Evolutionary conservation across 805 yeast genomes (phyloP).

Genomic region (Barnettozyma salicaria): DNA sequence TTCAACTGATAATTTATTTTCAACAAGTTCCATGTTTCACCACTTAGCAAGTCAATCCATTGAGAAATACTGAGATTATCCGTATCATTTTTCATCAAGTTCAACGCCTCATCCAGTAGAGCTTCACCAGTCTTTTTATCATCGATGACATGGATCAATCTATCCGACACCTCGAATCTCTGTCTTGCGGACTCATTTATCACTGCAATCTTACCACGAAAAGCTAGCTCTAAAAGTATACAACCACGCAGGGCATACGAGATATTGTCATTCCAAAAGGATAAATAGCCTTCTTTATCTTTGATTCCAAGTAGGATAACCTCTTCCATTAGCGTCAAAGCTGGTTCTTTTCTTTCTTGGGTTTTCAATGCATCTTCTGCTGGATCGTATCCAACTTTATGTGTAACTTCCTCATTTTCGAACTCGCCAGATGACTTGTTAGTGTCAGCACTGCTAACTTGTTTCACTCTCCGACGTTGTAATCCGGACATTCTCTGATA

Average conservation of each 20-base stretch:
- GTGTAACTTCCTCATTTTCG: conserved; percentile 32
- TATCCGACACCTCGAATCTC: conserved; percentile 79
- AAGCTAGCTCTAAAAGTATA: conserved; percentile 84
- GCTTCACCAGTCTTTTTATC: conserved; percentile 90
- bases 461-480: conserved; percentile 70
- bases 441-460: conserved; percentile 18
- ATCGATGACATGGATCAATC: conserved; percentile 83
- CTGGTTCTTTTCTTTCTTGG: conserved; percentile 45
- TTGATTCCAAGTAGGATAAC: conserved; percentile 88
- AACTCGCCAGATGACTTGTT: conserved; percentile 1
- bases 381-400: conserved; percentile 79
- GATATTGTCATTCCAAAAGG: conserved; percentile 97
- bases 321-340: conserved; percentile 92
- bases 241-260: conserved; percentile 95
- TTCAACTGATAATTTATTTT: conserved; percentile 93
- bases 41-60: conserved; percentile 92
- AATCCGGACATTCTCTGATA: conserved; percentile 46
- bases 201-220: conserved; percentile 82
- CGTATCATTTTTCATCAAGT: conserved; percentile 80
- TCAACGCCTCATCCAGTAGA: conserved; percentile 86
- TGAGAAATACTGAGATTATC: conserved; percentile 70
- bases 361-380: conserved; percentile 36
- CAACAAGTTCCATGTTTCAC: conserved; percentile 96
- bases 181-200: conserved; percentile 90
- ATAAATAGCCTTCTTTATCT: conserved; percentile 92